These are phyloP conservation scores for Lizonia empirigonia DNA, from an alignment of 2,329 filamentous ascomycete species.

Conservation along the genomic window DNA sequence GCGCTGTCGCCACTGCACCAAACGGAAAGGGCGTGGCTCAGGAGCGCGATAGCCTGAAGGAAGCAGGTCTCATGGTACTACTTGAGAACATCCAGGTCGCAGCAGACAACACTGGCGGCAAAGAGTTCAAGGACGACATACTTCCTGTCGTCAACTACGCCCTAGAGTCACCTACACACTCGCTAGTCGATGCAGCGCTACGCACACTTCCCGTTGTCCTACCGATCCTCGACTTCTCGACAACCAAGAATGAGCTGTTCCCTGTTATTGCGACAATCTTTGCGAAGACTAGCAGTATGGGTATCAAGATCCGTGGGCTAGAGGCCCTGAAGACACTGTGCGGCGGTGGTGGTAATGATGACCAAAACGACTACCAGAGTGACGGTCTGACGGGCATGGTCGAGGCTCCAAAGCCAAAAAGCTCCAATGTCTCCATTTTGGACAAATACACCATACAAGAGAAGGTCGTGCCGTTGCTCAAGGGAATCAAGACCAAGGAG, in stretches of 20 bases:
- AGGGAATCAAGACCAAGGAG: conserved; percentile 95
- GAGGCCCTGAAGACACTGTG: conserved; percentile 91
- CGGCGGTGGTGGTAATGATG: conserved; percentile 71
- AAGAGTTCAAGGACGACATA: conserved; percentile 95
- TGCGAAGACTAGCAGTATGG: conserved; percentile 87
- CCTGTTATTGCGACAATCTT: conserved; percentile 90
- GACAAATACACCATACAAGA: conserved; percentile 99
- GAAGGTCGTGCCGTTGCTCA: conserved; percentile 89
- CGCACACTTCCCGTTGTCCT: conserved; percentile 79
- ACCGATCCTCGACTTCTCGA: conserved; percentile 90
- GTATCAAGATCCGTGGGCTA: conserved; percentile 90
- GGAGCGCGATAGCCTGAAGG: conserved; percentile 81
- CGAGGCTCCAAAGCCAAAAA: conserved; percentile 62
- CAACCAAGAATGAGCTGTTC: conserved; percentile 96
- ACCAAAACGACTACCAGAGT: conserved; percentile 47
- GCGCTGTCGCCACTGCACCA: conserved; percentile 54
- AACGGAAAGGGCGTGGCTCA: conserved; percentile 53
- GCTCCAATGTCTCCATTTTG: conserved; percentile 74
- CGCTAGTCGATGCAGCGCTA: conserved; percentile 83
- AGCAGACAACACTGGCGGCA: conserved; percentile 80
- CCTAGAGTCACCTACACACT: conserved; percentile 86
- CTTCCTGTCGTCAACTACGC: conserved; percentile 83
- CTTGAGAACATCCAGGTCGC: conserved; percentile 81
- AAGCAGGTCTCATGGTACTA: conserved; percentile 89
- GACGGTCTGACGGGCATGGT: conserved; percentile 78